These are phyloP conservation scores for Lodderomyces margitis DNA, from an alignment of 1,139 yeast genomes.

Conservation along the genomic window DNA sequence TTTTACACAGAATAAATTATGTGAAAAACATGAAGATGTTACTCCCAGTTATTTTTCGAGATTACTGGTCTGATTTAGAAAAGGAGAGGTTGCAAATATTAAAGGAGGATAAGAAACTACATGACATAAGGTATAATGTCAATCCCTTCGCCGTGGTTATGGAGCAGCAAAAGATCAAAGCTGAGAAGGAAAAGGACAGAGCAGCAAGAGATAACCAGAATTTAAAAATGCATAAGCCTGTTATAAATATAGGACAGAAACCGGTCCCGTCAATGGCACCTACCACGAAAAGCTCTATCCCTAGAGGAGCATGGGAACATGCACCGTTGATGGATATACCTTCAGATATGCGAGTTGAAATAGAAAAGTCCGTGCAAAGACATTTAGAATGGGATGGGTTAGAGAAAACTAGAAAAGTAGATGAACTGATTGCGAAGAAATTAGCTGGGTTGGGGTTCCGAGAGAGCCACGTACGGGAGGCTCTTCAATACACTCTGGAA, in stretches of 20 bases:
- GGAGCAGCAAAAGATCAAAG: slow-evolving; percentile 49
- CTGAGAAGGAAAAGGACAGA: slow-evolving; percentile 43
- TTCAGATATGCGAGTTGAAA: slow-evolving; percentile 47
- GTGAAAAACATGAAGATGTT: slow-evolving; percentile 84
- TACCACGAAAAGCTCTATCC: slow-evolving; percentile 30
- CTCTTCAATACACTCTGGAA: slow-evolving; percentile 56
- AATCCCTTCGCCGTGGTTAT: slow-evolving; percentile 70
- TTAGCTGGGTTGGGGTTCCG: slow-evolving; percentile 64
- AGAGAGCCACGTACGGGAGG: slow-evolving; percentile 64
- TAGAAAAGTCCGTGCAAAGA: slow-evolving; percentile 52
- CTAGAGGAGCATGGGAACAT: slow-evolving; percentile 63
- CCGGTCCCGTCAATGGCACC: slow-evolving; percentile 3
- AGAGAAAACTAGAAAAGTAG: slow-evolving; percentile 18
- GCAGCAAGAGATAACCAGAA: slow-evolving; percentile 36
- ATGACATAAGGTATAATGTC: slow-evolving; percentile 53
- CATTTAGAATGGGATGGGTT: slow-evolving; percentile 58
- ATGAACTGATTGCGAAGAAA: slow-evolving; percentile 11
- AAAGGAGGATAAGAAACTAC: slow-evolving; percentile 46
- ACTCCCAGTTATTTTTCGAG: slow-evolving; percentile 77
- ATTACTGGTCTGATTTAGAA: slow-evolving; percentile 75
- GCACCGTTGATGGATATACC: slow-evolving; percentile 56
- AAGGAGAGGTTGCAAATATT: slow-evolving; percentile 46
- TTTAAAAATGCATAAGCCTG: slow-evolving; percentile 41
- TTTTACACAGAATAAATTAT: slow-evolving; percentile 74
- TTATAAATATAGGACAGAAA: slow-evolving; percentile 31